Conservation (phyloP, 805 yeast genomes). For the Candida quercuum region DNA sequence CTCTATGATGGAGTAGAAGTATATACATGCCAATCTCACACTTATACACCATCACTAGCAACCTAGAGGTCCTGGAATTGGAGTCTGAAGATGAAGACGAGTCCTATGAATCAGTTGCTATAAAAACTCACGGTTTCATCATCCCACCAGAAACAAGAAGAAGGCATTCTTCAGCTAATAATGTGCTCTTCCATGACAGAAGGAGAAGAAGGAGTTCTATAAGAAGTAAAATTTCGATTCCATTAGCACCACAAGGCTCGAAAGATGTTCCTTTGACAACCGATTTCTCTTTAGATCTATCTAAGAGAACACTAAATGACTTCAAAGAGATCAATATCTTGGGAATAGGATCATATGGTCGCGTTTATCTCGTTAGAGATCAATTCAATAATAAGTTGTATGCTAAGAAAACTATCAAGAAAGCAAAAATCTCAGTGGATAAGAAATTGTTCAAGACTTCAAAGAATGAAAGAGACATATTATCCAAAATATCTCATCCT, state of each 20-base stretch:
- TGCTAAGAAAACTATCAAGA: constrained; percentile 83
- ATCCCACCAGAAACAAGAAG: constrained; percentile 2
- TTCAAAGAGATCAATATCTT: constrained; percentile 67
- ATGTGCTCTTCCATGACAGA: neutral
- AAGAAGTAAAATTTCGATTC: constrained; percentile 15
- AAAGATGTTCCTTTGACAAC: constrained; percentile 7
- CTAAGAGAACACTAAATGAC: constrained; percentile 34
- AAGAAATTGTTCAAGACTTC: constrained; percentile 58
- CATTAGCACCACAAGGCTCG: constrained; percentile 9
- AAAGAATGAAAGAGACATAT: constrained; percentile 70
- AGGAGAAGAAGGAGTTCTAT: constrained; percentile 13
- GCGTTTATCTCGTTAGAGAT: constrained; percentile 75
- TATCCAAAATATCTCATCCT: constrained; percentile 69
- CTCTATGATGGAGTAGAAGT: neutral
- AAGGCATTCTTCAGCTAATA: neutral
- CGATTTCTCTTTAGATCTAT: constrained; percentile 11
- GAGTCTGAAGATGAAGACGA: neutral
- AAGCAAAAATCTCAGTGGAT: constrained; percentile 66
- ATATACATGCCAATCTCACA: neutral
- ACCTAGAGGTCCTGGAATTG: constrained; percentile 1
- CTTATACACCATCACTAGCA: neutral
- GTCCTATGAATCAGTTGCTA: neutral
- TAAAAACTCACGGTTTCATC: neutral
- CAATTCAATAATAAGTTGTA: constrained; percentile 51
- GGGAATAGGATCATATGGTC: constrained; percentile 87